Evolutionary conservation across 345 rosid genomes (phyloP).

Genomic region (Moricandia moricandioides): DNA sequence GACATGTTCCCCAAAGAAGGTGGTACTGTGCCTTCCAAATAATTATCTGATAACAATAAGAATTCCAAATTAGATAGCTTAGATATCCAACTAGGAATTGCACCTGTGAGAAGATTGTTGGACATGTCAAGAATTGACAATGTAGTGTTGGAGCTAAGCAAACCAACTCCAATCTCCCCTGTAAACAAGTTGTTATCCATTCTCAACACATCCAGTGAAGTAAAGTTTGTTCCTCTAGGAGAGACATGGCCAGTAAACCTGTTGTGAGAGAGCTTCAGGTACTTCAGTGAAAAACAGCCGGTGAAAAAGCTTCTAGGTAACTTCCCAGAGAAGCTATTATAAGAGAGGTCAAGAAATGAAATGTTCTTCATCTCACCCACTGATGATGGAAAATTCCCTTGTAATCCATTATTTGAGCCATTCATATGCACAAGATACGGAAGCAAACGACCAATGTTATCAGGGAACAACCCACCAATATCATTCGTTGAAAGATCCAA

Average conservation of each 20-base stretch:
- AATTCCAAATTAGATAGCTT: background rate
- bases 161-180: background rate
- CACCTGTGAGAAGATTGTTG: background rate
- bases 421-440: background rate
- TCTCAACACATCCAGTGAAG: background rate
- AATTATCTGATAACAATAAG: background rate
- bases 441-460: background rate
- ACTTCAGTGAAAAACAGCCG: background rate
- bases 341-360: background rate
- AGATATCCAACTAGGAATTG: background rate
- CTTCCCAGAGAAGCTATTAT: background rate
- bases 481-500: background rate
- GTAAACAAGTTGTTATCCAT: background rate
- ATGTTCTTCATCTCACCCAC: background rate
- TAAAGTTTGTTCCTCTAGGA: background rate
- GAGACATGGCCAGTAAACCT: background rate
- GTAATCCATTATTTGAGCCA: background rate
- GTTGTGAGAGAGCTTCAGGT: background rate
- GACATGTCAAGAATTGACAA: background rate
- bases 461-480: background rate
- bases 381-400: background rate
- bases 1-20: background rate
- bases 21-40: background rate
- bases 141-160: background rate
- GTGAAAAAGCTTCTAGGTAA: background rate